Evolutionary conservation across 176 grass and related monocot species (phyloP).

Genomic region (Raddia distichophylla): DNA sequence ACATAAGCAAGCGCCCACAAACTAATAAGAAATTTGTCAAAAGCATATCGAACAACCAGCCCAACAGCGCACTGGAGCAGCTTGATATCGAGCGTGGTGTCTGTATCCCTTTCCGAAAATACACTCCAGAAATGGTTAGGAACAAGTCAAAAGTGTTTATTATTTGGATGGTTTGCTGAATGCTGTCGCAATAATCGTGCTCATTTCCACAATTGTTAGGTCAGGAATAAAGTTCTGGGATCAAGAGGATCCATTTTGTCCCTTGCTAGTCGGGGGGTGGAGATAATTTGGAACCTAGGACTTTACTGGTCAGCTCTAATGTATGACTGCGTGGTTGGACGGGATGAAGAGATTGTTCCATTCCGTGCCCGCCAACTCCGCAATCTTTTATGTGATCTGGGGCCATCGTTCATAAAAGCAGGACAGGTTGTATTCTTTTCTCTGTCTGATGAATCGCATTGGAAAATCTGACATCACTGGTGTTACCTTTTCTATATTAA

Average conservation of each 20-base stretch:
- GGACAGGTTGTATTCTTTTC: slow-evolving; percentile 67
- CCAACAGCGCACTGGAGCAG: slow-evolving; percentile 84
- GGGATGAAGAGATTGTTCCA: slow-evolving; percentile 92
- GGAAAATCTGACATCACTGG: background rate
- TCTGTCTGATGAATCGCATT: slow-evolving; percentile 12
- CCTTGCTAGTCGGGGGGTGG: slow-evolving; percentile 78
- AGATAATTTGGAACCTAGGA: slow-evolving; percentile 92
- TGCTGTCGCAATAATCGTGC: slow-evolving; percentile 31
- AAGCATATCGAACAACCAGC: slow-evolving; percentile 39
- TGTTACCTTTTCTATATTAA: background rate
- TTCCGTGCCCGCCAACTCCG: slow-evolving; percentile 92
- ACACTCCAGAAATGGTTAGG: slow-evolving; percentile 77
- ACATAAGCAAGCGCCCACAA: slow-evolving; percentile 30
- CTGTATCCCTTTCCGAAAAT: slow-evolving; percentile 89
- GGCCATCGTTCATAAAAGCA: slow-evolving; percentile 98
- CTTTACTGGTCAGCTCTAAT: slow-evolving; percentile 90
- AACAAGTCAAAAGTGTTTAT: background rate
- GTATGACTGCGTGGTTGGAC: slow-evolving; percentile 87
- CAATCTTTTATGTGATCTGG: slow-evolving; percentile 91
- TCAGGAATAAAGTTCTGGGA: slow-evolving; percentile 87
- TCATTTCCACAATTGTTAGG: slow-evolving; percentile 53
- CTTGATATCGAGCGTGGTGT: slow-evolving; percentile 98
- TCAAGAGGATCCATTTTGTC: slow-evolving; percentile 89
- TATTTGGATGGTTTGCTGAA: slow-evolving; percentile 17
- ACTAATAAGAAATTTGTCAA: slow-evolving; percentile 40